These are phyloP conservation scores for Penicillium angulare DNA, from an alignment of 495 filamentous ascomycete genomes.

Conservation along the genomic window DNA sequence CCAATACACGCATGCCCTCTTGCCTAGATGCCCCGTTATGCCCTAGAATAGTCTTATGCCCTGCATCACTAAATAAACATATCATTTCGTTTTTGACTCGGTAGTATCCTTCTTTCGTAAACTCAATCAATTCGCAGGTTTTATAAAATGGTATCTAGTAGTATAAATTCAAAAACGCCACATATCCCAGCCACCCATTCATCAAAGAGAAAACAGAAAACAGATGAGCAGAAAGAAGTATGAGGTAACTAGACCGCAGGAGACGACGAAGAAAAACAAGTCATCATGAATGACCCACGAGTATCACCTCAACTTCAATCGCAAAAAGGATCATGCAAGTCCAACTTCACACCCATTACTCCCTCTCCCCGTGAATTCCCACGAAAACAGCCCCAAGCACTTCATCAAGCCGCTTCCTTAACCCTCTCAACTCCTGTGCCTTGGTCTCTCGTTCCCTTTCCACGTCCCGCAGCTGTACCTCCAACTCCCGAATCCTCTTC, in stretches of 20 bases:
- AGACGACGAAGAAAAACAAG: too few species aligned
- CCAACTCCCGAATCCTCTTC: slow-evolving; percentile 67
- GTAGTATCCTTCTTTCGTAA: neutral
- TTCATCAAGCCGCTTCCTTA: slow-evolving; percentile 65
- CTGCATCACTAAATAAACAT: neutral
- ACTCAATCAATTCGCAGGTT: neutral
- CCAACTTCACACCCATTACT: slow-evolving; percentile 6
- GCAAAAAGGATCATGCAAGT: too few species aligned
- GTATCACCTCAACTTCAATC: neutral
- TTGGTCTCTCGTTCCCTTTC: slow-evolving; percentile 71
- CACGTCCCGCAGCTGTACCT: slow-evolving; percentile 69
- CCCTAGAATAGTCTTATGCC: neutral
- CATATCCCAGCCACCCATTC: neutral
- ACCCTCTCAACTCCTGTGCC: slow-evolving; percentile 65
- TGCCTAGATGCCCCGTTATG: neutral
- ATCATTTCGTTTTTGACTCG: too few species aligned
- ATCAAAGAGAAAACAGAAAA: neutral
- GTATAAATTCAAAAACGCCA: neutral
- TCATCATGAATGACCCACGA: too few species aligned
- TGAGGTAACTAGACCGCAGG: too few species aligned
- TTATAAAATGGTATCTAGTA: slow-evolving; percentile 10
- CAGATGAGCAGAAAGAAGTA: too few species aligned
- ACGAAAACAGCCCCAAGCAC: slow-evolving; percentile 47
- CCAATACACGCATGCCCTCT: neutral
- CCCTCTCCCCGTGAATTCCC: slow-evolving; percentile 36